Conservation (phyloP, 2,329 filamentous ascomycete genomes). For the Talaromyces amestolkiae region DNA sequence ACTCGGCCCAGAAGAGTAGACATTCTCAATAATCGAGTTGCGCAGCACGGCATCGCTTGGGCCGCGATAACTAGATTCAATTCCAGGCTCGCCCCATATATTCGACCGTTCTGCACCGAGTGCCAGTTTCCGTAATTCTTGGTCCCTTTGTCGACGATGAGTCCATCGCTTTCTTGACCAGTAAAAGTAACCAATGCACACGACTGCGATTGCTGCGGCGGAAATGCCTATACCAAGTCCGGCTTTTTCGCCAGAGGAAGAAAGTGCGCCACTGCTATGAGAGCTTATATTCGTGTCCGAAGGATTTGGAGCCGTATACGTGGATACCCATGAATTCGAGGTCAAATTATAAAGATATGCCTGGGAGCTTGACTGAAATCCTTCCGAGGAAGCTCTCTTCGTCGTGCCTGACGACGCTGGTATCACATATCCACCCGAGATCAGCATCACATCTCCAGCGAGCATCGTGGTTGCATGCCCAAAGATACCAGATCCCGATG, state of each 20-base stretch:
- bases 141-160: constrained; percentile 48
- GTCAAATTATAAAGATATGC: constrained; percentile 61
- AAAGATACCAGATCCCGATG: constrained; percentile 53
- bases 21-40: constrained; percentile 16
- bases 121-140: constrained; percentile 54
- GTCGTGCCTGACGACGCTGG: constrained; percentile 33
- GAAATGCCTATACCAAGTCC: constrained; percentile 66
- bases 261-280: constrained; percentile 25
- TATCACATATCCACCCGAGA: constrained; percentile 59
- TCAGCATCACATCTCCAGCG: constrained; percentile 60
- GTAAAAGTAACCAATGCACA: constrained; percentile 50
- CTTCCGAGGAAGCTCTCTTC: constrained; percentile 34
- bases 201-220: constrained; percentile 56
- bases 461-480: constrained; percentile 63
- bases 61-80: constrained; percentile 37
- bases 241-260: constrained; percentile 46
- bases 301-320: constrained; percentile 52
- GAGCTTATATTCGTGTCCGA: constrained; percentile 21
- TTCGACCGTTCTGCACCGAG: constrained; percentile 50
- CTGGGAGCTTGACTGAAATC: constrained; percentile 41
- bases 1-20: constrained; percentile 14
- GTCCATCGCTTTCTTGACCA: constrained; percentile 50
- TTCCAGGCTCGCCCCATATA: constrained; percentile 42
- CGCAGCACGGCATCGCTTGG: constrained; percentile 23
- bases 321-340: constrained; percentile 57